phyloP scores from a whole-genome alignment of 305 asterid species.

The Rubia tinctorum region DNA sequence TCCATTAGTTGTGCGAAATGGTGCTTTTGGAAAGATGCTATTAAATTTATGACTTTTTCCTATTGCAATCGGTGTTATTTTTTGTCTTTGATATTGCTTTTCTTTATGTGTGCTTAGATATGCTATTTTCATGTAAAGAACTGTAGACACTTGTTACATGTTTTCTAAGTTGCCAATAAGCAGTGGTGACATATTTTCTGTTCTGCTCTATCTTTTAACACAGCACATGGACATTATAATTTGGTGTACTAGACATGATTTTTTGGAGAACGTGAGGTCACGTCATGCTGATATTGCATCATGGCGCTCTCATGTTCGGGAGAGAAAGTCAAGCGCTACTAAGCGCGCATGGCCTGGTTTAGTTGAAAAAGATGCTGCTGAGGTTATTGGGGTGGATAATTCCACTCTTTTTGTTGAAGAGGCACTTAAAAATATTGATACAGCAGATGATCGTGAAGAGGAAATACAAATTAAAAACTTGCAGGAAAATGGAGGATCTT shows the following conservation, averaged over 20 bases:
- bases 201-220: constrained; percentile 14
- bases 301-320: constrained; percentile 60
- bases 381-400: constrained; percentile 31
- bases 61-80: background rate
- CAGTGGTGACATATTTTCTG: background rate
- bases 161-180: background rate
- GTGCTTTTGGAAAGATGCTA: background rate
- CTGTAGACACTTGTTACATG: background rate
- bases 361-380: constrained; percentile 30
- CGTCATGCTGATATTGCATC: constrained; percentile 51
- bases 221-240: constrained; percentile 91
- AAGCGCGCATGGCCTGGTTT: constrained; percentile 85
- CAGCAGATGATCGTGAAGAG: constrained; percentile 39
- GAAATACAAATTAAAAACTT: constrained; percentile 45
- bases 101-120: background rate
- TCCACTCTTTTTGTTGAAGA: constrained; percentile 86
- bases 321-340: constrained; percentile 69
- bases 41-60: background rate
- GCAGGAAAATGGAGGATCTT: constrained; percentile 45
- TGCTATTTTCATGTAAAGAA: background rate
- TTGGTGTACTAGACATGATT: constrained; percentile 87
- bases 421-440: constrained; percentile 80
- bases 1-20: background rate
- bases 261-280: constrained; percentile 57
- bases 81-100: background rate